Evolutionary conservation across 140 eudicot species (phyloP).

Genomic region (Bidens hawaiensis): DNA sequence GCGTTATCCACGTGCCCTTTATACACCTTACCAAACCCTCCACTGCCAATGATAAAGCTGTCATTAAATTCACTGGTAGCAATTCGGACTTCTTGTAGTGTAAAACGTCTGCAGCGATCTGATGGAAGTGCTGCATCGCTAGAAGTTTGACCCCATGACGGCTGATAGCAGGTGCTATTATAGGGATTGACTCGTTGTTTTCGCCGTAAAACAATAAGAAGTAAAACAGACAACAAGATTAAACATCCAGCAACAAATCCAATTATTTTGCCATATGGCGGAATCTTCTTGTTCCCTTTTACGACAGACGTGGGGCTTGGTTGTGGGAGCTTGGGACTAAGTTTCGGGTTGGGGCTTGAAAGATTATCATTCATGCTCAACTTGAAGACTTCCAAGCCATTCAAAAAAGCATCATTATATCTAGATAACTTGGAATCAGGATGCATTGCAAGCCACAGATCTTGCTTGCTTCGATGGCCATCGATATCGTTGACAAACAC

Average conservation of each 20-base stretch:
- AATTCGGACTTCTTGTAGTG: constrained; percentile 35
- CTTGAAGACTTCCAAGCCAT: constrained; percentile 56
- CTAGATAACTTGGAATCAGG: neutral
- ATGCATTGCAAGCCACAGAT: neutral
- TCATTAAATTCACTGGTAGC: constrained; percentile 45
- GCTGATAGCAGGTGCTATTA: too few relatives aligned
- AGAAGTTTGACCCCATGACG: constrained; percentile 1
- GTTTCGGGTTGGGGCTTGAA: constrained; percentile 20
- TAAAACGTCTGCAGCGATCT: constrained; percentile 31
- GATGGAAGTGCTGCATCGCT: neutral
- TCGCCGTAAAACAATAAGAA: too few relatives aligned
- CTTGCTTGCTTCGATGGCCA: too few relatives aligned
- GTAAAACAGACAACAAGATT: too few relatives aligned
- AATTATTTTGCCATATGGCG: too few relatives aligned
- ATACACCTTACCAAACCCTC: constrained; percentile 29
- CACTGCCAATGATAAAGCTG: constrained; percentile 40
- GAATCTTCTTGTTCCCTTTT: too few relatives aligned
- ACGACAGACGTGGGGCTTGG: neutral
- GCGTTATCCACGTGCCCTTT: constrained; percentile 23
- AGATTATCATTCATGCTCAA: constrained; percentile 27
- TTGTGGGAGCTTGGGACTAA: neutral
- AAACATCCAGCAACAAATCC: too few relatives aligned
- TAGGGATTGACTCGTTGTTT: too few relatives aligned
- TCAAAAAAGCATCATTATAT: constrained; percentile 20
- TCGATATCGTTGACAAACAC: too few relatives aligned